A percentile compares a stretch with the other conserved stretches of the same genome.
These are phyloP conservation scores for Quercus tomentella DNA, from an alignment of 331 rosid species.

Conservation along the genomic window DNA sequence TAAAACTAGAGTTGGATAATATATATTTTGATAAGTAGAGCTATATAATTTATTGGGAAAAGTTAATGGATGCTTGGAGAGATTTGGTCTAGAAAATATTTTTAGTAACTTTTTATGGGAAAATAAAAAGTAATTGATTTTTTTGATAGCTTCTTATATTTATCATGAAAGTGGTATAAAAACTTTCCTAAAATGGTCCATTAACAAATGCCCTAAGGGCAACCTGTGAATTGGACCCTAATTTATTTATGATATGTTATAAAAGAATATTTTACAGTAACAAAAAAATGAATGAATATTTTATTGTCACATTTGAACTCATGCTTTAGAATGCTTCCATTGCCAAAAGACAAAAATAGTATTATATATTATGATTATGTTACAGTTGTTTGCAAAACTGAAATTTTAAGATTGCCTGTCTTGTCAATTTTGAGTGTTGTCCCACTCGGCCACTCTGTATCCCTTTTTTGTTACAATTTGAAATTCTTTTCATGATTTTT, in stretches of 20 bases:
- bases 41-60: too few relatives aligned
- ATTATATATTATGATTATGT: conserved; percentile 6
- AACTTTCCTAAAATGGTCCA: too few relatives aligned
- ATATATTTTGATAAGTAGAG: too few relatives aligned
- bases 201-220: too few relatives aligned
- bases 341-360: not conserved
- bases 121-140: too few relatives aligned
- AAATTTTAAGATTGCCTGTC: conserved; percentile 13
- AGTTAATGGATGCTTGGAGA: too few relatives aligned
- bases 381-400: conserved; percentile 13
- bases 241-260: conserved; percentile 3
- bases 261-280: not conserved
- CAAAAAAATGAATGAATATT: not conserved
- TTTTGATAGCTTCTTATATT: too few relatives aligned
- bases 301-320: not conserved
- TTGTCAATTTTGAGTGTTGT: conserved; percentile 15
- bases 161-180: too few relatives aligned
- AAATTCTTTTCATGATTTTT: conserved; percentile 11
- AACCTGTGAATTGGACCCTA: too few relatives aligned
- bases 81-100: too few relatives aligned
- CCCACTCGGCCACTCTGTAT: conserved; percentile 21
- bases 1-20: not conserved
- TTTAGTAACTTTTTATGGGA: too few relatives aligned
- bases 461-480: conserved; percentile 12
- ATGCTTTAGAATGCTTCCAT: not conserved